Evolutionary conservation across 495 filamentous ascomycete species (phyloP), one percentile per base, ranked within the genome.

Genomic region (Glonium stellatum): DNA sequence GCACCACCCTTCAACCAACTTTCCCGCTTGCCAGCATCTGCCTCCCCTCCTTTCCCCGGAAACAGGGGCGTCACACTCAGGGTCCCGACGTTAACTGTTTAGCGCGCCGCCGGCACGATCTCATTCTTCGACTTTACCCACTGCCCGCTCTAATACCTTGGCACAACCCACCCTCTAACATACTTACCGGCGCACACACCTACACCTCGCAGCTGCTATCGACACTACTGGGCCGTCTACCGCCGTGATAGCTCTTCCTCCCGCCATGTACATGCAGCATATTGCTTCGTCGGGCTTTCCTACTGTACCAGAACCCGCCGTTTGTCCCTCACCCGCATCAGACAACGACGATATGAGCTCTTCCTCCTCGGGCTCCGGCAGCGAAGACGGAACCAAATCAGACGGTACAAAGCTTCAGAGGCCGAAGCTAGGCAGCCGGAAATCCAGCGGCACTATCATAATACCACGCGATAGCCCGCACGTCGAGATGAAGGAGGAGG

Each of bases 371-470:
- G 27, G 27, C 27, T 67, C 64, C 22, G 35, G 44, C 18, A 61
- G 54, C 48, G 64, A 64, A 35, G 25, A 25, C 12, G 66, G 59
- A 54, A 39, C 58, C 42, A 58, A 52, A 31, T 31, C 19, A 54
- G 57, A 59, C 36, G 41, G 60, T 6, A 22, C 23, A 6, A 57
- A 59, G 50, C 57, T 62, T 15, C 12, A 23, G 22, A 61, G 66
- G 12, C 66, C 66, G 47, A 57, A 56, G 36, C 80, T 75, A 73
- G 78, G 67, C 67, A 85, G 80, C 66, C 80, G 88, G 39, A 88
- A 88, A 73, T 85, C 84, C 54, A 89, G 85, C 67, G 87, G 86
- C 60, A 89, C 89, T 34, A 87, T 91, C 63, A 85, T 95, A 59
- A 84, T 92, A 18, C 86, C 88, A 18, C 80, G 87, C 55, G 86